Evolutionary conservation across 768 basidiomycete species (phyloP), one percentile per base, ranked within the genome.

Genomic region (Gautieria morchelliformis): DNA sequence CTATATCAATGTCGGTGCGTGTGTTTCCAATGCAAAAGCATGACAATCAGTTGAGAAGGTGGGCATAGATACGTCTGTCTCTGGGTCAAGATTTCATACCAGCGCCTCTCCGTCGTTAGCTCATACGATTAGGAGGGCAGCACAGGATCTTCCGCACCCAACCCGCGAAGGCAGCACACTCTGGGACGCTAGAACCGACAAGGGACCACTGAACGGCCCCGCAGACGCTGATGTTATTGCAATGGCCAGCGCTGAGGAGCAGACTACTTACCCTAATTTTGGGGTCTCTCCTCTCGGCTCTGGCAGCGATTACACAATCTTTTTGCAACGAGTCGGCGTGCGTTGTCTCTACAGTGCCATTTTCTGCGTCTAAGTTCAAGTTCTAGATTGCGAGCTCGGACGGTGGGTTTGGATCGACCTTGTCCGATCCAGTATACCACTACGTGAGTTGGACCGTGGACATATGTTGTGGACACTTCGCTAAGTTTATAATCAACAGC

Each of bases 261-360:
- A 53, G 30, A 52, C 35, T 45, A 61, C 56, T 22, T 45, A 55
- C 12, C 58, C 63, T 12, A 60, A 52, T 17, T 55, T 61, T 49
- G 61, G 67, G 19, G 69, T 93, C 37, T 40, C 42, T 0, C 78
- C 88, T 15, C 71, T 93, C n/a, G 91, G 91, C 41, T 88, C 85
- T 52, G 91, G 91, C 24, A 91, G 89, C 58, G 95, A 97, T 69
- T 97, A 78, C 63, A 96, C 94, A 0, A 86, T 91, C 10, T 96
- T 97, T 73, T 71, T 98, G 63, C 91, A 97, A 68, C 75, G 84
- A 42, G 74, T 83, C 52, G 87, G 87, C 1, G 79, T 87, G 53
- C 70, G 80, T 47, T 59, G 9, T 56, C 63, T 64, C 69, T 56
- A 61, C 68, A 15, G 72, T 59, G 9, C 24, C 35, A 39, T 7